phyloP scores from a whole-genome alignment of 192 early-diverging fungal species.

The Coemansia sp. region DNA sequence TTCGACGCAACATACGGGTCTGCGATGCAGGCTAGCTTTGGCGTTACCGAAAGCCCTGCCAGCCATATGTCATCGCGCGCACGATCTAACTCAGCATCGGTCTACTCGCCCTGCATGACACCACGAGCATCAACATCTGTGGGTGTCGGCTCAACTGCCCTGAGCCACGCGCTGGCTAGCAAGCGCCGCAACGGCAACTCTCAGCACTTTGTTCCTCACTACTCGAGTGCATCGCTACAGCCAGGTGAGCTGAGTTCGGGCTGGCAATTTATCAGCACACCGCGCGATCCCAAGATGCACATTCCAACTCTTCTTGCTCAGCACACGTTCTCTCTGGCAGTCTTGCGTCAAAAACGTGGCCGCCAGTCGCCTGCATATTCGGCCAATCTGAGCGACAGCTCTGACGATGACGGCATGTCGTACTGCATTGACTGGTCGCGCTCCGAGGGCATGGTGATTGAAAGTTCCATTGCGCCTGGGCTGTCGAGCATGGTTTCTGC shows the following conservation, averaged over 20 bases:
- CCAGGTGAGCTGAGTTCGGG: constrained; percentile 28
- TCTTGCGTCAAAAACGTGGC: constrained; percentile 16
- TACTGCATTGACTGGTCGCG: constrained; percentile 57
- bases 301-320: constrained; percentile 47
- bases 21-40: constrained; percentile 18
- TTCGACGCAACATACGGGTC: constrained; percentile 22
- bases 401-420: constrained; percentile 16
- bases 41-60: constrained; percentile 5
- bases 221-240: constrained; percentile 26
- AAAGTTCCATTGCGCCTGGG: constrained; percentile 14
- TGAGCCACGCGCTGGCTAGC: background rate
- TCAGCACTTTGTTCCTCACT: constrained; percentile 54
- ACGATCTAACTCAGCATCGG: constrained; percentile 17
- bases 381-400: background rate
- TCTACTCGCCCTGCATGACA: constrained; percentile 28
- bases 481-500: constrained; percentile 10
- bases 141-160: background rate
- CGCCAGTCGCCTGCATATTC: constrained; percentile 5
- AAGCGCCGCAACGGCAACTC: constrained; percentile 14
- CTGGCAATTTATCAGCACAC: constrained; percentile 55
- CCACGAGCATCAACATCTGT: constrained; percentile 8
- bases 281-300: constrained; percentile 44
- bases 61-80: background rate
- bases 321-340: constrained; percentile 46
- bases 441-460: constrained; percentile 44